These are phyloP conservation scores for Fusarium brevicatenulatum DNA, from an alignment of 2,329 filamentous ascomycete genomes.

Conservation along the genomic window DNA sequence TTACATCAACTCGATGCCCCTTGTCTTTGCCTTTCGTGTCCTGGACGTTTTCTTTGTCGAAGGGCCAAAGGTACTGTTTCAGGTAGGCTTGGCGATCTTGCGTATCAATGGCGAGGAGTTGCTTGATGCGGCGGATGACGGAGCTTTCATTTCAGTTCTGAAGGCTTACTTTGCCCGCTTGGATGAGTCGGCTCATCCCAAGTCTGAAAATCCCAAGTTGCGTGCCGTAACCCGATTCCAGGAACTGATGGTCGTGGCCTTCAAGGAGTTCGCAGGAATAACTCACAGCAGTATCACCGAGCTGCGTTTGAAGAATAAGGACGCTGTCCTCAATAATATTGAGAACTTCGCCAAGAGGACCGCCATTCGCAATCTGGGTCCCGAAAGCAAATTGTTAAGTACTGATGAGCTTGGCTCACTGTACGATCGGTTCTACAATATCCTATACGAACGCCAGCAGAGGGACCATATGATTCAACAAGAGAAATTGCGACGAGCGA, in stretches of 20 bases:
- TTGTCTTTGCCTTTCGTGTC: constrained; percentile 96
- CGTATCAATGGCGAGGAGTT: constrained; percentile 97
- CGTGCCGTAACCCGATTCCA: constrained; percentile 95
- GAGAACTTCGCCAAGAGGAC: constrained; percentile 98
- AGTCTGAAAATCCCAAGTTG: constrained; percentile 93
- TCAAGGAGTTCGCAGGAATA: constrained; percentile 96
- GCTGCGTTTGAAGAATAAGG: constrained; percentile 90
- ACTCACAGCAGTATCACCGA: constrained; percentile 94
- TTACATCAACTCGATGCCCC: constrained; percentile 99
- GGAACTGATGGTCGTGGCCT: constrained; percentile 98
- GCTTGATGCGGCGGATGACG: constrained; percentile 91
- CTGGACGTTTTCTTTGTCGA: constrained; percentile 98
- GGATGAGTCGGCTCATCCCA: constrained; percentile 95
- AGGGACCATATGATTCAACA: constrained; percentile 81
- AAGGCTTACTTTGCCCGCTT: constrained; percentile 94
- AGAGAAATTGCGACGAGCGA: constrained; percentile 73
- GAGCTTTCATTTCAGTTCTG: constrained; percentile 94
- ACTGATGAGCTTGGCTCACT: constrained; percentile 87
- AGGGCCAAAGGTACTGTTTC: constrained; percentile 96
- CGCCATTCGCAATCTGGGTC: constrained; percentile 92
- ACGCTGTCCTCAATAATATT: constrained; percentile 92
- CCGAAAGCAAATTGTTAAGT: constrained; percentile 91
- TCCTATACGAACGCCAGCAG: constrained; percentile 92
- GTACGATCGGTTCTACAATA: constrained; percentile 93
- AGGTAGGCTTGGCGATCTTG: constrained; percentile 95